Percentiles rank a stretch among this genome's conserved stretches.
phyloP scores from a whole-genome alignment of 1,139 yeast genomes.

The Kodamaea derodonti region DNA sequence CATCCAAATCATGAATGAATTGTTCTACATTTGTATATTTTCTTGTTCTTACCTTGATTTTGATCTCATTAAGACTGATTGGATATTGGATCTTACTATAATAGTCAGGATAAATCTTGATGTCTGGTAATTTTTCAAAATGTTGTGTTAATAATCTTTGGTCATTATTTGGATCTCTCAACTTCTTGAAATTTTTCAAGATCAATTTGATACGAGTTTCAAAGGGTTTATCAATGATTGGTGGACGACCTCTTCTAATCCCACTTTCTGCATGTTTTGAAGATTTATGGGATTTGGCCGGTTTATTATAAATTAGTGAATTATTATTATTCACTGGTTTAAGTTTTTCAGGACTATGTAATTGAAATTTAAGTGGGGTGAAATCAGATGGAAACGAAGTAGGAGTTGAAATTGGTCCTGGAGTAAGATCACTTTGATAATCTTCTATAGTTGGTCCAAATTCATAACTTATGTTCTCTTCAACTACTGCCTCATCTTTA shows the following conservation, averaged over 20 bases:
- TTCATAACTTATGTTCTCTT: conserved; percentile 8
- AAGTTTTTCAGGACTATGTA: conserved; percentile 6
- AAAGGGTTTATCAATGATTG: conserved; percentile 90
- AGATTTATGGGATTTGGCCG: conserved; percentile 6
- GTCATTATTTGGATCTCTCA: conserved; percentile 50
- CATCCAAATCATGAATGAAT: conserved; percentile 71
- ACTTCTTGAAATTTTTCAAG: conserved; percentile 74
- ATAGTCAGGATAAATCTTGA: conserved; percentile 61
- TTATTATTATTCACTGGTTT: conserved; percentile 1
- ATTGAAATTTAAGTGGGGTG: conserved; percentile 9
- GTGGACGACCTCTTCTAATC: conserved; percentile 88
- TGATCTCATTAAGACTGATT: conserved; percentile 75
- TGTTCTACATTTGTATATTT: conserved; percentile 72
- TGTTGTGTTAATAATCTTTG: conserved; percentile 48
- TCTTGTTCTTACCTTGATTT: conserved; percentile 81
- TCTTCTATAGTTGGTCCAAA: conserved; percentile 3
- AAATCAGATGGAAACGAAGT: conserved; percentile 5
- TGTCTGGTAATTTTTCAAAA: conserved; percentile 84
- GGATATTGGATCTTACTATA: conserved; percentile 64
- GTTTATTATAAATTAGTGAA: background rate
- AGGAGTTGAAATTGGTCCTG: conserved; percentile 1
- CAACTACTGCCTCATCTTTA: conserved; percentile 19
- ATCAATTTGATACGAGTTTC: conserved; percentile 89
- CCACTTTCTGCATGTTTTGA: conserved; percentile 47
- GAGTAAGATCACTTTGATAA: conserved; percentile 2